These are phyloP conservation scores for Thoreauomyces humboldtii DNA, from an alignment of 192 early-diverging fungal species.

Conservation along the genomic window DNA sequence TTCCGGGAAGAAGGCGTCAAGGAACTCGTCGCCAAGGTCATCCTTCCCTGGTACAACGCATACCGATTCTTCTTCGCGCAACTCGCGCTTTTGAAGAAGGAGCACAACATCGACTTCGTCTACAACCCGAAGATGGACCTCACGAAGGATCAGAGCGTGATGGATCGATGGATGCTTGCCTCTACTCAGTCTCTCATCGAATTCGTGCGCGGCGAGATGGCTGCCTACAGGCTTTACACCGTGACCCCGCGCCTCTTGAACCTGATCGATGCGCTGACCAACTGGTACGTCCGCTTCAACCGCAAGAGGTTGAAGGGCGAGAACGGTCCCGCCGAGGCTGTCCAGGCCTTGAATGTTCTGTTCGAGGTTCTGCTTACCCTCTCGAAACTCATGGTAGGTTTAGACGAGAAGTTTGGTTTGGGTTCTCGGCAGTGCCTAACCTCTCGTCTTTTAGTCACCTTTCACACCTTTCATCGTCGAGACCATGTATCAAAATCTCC, in stretches of 20 bases:
- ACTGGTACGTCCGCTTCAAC: conserved; percentile 99
- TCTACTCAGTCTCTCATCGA: conserved; percentile 90
- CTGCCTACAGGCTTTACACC: conserved; percentile 93
- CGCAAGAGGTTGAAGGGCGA: conserved; percentile 96
- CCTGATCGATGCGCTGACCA: conserved; percentile 92
- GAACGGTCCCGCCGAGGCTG: conserved; percentile 81
- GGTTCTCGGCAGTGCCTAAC: neutral
- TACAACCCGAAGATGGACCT: conserved; percentile 67
- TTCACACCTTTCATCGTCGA: conserved; percentile 98
- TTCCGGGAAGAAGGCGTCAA: conserved; percentile 98
- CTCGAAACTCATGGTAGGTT: conserved; percentile 76
- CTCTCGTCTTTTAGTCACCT: conserved; percentile 58
- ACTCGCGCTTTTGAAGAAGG: conserved; percentile 83
- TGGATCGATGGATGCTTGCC: conserved; percentile 98
- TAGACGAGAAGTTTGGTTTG: neutral
- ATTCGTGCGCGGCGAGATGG: conserved; percentile 93
- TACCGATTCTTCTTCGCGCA: conserved; percentile 96
- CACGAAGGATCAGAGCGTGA: conserved; percentile 79
- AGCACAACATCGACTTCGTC: conserved; percentile 71
- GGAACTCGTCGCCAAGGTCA: conserved; percentile 87
- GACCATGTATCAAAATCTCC: conserved; percentile 95
- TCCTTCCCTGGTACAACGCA: conserved; percentile 99
- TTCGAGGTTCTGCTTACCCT: conserved; percentile 94
- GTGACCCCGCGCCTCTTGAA: conserved; percentile 88
- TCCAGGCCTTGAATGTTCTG: conserved; percentile 85